Percentiles rank a stretch among this genome's conserved stretches.
Conservation (phyloP, 805 yeast species). For the Ogataea naganishii region DNA sequence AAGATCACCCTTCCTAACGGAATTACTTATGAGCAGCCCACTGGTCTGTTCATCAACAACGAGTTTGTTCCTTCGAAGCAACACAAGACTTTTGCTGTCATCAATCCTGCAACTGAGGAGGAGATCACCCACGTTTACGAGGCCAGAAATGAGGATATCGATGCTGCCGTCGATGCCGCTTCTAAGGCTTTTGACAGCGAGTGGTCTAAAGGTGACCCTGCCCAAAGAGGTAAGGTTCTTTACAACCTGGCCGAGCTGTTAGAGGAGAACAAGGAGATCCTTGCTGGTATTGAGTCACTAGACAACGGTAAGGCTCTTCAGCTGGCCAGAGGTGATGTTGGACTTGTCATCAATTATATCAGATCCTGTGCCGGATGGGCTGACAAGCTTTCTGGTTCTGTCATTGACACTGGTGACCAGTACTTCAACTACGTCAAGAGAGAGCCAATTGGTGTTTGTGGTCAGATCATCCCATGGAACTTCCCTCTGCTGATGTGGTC, state of each 20-base stretch:
- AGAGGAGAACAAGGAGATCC: conserved; percentile 59
- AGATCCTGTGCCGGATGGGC: conserved; percentile 89
- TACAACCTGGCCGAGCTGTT: conserved; percentile 69
- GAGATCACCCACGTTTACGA: conserved; percentile 61
- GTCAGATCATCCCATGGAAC: conserved; percentile 96
- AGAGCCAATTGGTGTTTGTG: conserved; percentile 93
- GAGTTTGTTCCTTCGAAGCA: conserved; percentile 48
- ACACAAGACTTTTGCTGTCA: conserved; percentile 53
- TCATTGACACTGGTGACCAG: conserved; percentile 63
- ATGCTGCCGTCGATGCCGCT: conserved; percentile 82
- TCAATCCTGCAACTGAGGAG: conserved; percentile 66
- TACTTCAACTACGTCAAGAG: conserved; percentile 74
- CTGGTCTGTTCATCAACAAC: conserved; percentile 58
- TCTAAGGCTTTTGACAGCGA: conserved; percentile 58
- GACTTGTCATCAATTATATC: conserved; percentile 56
- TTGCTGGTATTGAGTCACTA: conserved; percentile 76
- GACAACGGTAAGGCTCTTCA: conserved; percentile 83
- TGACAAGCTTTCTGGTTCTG: conserved; percentile 73
- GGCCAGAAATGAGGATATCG: conserved; percentile 73
- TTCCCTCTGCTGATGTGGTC: conserved; percentile 91
- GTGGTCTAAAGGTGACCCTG: conserved; percentile 70
- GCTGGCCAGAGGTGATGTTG: conserved; percentile 70
- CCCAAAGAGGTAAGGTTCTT: conserved; percentile 53
- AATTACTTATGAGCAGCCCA: conserved; percentile 36
- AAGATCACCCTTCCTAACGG: conserved; percentile 40